Evolutionary conservation across 306 rosid genomes (phyloP).

Genomic region (Fagus crenata): DNA sequence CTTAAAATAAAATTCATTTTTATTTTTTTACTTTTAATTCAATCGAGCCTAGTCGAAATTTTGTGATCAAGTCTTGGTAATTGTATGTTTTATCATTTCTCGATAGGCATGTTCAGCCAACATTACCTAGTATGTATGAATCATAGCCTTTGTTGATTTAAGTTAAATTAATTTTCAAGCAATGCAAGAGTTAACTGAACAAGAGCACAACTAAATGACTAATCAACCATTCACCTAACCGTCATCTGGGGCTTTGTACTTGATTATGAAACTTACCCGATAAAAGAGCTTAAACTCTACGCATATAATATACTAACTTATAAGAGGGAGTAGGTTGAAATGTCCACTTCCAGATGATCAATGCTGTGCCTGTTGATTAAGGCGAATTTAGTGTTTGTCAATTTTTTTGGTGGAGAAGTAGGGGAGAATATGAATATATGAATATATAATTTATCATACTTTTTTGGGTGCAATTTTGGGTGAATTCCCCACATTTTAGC

Average conservation of each 20-base stretch:
- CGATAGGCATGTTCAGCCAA: too few species aligned
- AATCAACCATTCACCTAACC: constrained; percentile 1
- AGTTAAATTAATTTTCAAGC: not conserved
- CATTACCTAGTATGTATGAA: too few species aligned
- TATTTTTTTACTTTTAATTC: too few species aligned
- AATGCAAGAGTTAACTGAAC: constrained; percentile 11
- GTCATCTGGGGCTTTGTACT: not conserved
- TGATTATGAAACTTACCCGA: not conserved
- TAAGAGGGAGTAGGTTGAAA: constrained; percentile 30
- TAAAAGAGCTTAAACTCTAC: constrained; percentile 10
- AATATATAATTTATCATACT: too few species aligned
- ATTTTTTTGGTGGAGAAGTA: too few species aligned
- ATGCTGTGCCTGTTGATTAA: not conserved
- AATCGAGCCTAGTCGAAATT: too few species aligned
- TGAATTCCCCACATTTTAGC: not conserved
- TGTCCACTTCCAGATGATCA: constrained; percentile 26
- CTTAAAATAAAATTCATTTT: too few species aligned
- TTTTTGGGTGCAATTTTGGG: not conserved
- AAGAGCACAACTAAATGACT: not conserved
- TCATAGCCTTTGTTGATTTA: not conserved
- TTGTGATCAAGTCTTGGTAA: too few species aligned
- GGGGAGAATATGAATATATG: too few species aligned
- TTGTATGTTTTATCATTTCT: too few species aligned
- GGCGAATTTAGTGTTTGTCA: too few species aligned
- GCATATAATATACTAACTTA: constrained; percentile 1